Evolutionary conservation across 225 moss, liverwort and hornwort genomes (phyloP).

Genomic region (Straminergon stramineum): DNA sequence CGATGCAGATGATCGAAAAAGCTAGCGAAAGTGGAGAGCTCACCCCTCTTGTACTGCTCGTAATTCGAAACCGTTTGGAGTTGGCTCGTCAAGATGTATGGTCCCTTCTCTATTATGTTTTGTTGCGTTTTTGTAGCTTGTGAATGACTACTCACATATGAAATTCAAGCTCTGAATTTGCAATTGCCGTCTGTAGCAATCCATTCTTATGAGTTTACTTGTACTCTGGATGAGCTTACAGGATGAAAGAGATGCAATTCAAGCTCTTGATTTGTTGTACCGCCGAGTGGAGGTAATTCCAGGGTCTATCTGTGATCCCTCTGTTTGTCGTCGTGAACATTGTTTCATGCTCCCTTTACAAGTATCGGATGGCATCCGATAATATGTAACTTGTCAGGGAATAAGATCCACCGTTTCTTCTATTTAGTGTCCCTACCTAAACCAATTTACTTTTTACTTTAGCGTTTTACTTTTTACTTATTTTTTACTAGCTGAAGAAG

Average conservation of each 20-base stretch:
- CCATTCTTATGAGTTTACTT: background rate
- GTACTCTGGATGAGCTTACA: conserved; percentile 18
- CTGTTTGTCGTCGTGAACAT: background rate
- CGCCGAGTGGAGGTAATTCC: conserved; percentile 73
- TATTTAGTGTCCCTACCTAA: background rate
- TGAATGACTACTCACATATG: background rate
- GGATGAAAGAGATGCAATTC: conserved; percentile 86
- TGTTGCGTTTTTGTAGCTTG: background rate
- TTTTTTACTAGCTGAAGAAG: background rate
- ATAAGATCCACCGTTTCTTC: background rate
- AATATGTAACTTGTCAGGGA: background rate
- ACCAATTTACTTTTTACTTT: background rate
- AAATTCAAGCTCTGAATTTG: background rate
- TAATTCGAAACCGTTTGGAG: conserved; percentile 79
- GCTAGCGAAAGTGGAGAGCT: conserved; percentile 66
- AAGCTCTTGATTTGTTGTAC: conserved; percentile 91
- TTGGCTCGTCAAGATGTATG: conserved; percentile 87
- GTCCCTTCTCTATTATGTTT: background rate
- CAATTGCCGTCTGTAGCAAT: background rate
- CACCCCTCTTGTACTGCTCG: conserved; percentile 65
- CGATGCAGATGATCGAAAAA: conserved; percentile 69
- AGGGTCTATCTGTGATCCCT: background rate
- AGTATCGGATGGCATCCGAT: background rate
- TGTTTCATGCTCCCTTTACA: background rate
- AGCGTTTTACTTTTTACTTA: background rate